phyloP scores from a whole-genome alignment of 176 grass and related monocot genomes.

The Puya raimondii region DNA sequence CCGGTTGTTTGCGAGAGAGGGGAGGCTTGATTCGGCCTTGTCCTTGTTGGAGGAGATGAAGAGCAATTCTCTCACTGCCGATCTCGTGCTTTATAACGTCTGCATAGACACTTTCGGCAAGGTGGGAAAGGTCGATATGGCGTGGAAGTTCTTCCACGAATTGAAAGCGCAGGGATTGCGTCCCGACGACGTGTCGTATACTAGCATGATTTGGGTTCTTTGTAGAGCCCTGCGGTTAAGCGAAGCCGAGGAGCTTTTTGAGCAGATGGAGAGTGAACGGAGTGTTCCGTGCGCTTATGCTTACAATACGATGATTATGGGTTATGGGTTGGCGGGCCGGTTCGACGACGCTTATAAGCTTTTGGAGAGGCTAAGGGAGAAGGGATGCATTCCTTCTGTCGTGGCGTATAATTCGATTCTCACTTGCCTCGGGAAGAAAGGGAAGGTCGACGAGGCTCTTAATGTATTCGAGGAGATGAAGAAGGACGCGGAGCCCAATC shows the following conservation, averaged over 20 bases:
- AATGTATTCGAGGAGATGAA: conserved; percentile 74
- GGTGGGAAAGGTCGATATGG: conserved; percentile 77
- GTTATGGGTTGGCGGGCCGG: conserved; percentile 57
- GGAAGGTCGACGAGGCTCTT: conserved; percentile 54
- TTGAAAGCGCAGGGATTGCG: conserved; percentile 55
- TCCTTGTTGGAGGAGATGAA: conserved; percentile 65
- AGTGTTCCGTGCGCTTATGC: conserved; percentile 66
- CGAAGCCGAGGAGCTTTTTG: conserved; percentile 73
- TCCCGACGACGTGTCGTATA: conserved; percentile 81
- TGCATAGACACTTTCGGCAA: conserved; percentile 92
- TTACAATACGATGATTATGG: conserved; percentile 91
- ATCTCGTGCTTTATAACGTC: conserved; percentile 76
- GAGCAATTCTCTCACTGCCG: conserved; percentile 63
- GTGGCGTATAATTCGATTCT: conserved; percentile 91
- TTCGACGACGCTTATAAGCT: conserved; percentile 67
- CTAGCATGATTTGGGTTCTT: conserved; percentile 89
- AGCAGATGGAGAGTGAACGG: conserved; percentile 50
- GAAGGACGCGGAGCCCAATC: conserved; percentile 72
- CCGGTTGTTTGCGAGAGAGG: conserved; percentile 52
- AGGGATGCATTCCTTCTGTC: conserved; percentile 79
- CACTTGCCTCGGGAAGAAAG: conserved; percentile 71
- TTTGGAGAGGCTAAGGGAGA: conserved; percentile 71
- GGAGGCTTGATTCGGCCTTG: conserved; percentile 38
- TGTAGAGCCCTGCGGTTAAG: conserved; percentile 50
- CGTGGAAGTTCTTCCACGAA: conserved; percentile 94